A percentile compares a stretch with the other conserved stretches of the same genome.
These are phyloP conservation scores for Plectranthus barbatus DNA, from an alignment of 257 asterid species.

Conservation along the genomic window DNA sequence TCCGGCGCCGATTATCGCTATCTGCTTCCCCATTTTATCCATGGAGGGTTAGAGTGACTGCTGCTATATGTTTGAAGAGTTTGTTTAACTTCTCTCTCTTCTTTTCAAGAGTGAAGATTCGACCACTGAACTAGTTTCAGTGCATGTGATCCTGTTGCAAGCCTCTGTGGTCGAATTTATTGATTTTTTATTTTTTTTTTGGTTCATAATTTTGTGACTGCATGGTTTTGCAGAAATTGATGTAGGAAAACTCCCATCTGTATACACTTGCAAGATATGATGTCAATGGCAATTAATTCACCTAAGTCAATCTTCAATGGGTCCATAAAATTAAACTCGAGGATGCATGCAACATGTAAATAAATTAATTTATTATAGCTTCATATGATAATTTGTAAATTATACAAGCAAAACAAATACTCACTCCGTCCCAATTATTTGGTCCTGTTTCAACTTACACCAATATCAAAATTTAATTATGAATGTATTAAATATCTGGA, in stretches of 20 bases:
- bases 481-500: too few relatives aligned
- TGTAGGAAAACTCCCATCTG: neutral
- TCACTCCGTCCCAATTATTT: too few relatives aligned
- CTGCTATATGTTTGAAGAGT: neutral
- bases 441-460: too few relatives aligned
- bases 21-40: conserved; percentile 13
- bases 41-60: neutral
- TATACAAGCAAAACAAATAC: too few relatives aligned
- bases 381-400: too few relatives aligned
- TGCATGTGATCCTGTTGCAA: neutral
- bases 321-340: neutral
- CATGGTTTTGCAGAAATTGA: neutral
- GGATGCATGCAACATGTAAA: too few relatives aligned
- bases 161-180: neutral
- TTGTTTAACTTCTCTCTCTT: neutral
- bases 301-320: neutral
- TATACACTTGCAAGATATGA: neutral
- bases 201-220: neutral
- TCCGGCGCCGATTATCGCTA: conserved; percentile 59
- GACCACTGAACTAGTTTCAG: neutral
- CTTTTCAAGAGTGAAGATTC: neutral
- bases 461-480: too few relatives aligned
- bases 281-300: neutral
- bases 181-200: neutral
- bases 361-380: too few relatives aligned